Evolutionary conservation across 371 early-diverging fungal species (phyloP).

Genomic region (Rhizopus stolonifer): DNA sequence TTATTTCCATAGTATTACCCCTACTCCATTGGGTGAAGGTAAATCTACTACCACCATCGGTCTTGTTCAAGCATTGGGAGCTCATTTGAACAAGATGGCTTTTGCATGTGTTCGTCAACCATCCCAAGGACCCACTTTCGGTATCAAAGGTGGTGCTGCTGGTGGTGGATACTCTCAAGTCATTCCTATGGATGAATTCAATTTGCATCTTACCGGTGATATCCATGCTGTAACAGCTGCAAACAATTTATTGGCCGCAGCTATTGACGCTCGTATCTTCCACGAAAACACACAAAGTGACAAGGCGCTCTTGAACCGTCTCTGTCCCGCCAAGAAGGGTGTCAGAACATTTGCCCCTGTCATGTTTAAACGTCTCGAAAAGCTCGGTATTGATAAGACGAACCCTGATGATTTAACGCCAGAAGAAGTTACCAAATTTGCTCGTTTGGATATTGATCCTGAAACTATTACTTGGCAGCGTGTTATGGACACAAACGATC

Average conservation of each 20-base stretch:
- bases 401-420: constrained; percentile 75
- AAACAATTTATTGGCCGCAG: constrained; percentile 95
- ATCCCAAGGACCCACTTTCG: constrained; percentile 97
- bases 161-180: constrained; percentile 98
- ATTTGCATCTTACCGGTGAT: constrained; percentile 96
- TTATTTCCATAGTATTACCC: constrained; percentile 82
- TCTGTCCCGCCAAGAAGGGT: constrained; percentile 89
- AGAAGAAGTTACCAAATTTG: constrained; percentile 79
- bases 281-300: constrained; percentile 93
- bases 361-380: constrained; percentile 80
- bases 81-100: constrained; percentile 82
- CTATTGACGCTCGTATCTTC: constrained; percentile 96
- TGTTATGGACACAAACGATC: constrained; percentile 93
- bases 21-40: constrained; percentile 97
- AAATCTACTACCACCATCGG: constrained; percentile 97
- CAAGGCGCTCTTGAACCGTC: constrained; percentile 83
- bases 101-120: constrained; percentile 97
- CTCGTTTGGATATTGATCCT: constrained; percentile 90
- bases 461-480: constrained; percentile 94
- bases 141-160: constrained; percentile 98
- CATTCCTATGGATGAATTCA: constrained; percentile 99
- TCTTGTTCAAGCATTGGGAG: constrained; percentile 91
- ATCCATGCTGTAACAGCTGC: constrained; percentile 97
- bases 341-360: constrained; percentile 77
- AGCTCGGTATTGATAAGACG: constrained; percentile 82